A percentile compares a stretch with the other conserved stretches of the same genome.
phyloP scores from a whole-genome alignment of 352 stramenopile genomes.

The Pythium grandisporangium region DNA sequence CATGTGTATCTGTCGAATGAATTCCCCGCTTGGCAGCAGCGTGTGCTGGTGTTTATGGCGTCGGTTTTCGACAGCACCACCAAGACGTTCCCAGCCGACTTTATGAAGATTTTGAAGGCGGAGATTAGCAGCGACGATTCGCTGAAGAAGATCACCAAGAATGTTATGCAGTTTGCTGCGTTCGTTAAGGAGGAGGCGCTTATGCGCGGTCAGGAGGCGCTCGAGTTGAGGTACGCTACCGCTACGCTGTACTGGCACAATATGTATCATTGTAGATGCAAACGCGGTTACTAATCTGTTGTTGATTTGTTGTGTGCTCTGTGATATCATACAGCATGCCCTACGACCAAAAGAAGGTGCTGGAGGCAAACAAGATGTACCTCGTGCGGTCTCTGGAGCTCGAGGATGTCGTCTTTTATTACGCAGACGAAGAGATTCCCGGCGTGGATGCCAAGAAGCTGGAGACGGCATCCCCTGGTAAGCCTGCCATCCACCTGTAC shows the following conservation, averaged over 20 bases:
- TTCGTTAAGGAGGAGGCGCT: conserved; percentile 93
- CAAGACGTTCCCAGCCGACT: conserved; percentile 70
- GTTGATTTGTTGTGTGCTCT: conserved; percentile 4
- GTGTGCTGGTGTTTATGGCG: conserved; percentile 76
- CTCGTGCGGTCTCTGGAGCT: conserved; percentile 85
- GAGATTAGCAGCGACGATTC: conserved; percentile 62
- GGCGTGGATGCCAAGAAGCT: conserved; percentile 80
- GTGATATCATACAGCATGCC: conserved; percentile 60
- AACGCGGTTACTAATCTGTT: conserved; percentile 3
- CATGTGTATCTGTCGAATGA: conserved; percentile 82
- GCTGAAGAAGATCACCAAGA: conserved; percentile 89
- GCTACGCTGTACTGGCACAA: no score
- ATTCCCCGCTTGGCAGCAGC: conserved; percentile 82
- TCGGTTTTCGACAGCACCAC: conserved; percentile 30
- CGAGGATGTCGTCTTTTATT: conserved; percentile 79
- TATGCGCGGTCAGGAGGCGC: conserved; percentile 87
- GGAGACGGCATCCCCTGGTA: conserved; percentile 71
- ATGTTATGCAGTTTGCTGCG: conserved; percentile 95
- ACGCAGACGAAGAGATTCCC: conserved; percentile 59
- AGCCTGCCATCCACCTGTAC: conserved; percentile 73
- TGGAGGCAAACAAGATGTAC: conserved; percentile 90
- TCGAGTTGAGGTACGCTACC: conserved; percentile 83
- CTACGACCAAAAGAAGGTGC: conserved; percentile 93
- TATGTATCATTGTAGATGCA: no score
- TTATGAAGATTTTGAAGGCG: conserved; percentile 85